These are phyloP conservation scores for Mortierella polycephala DNA, from an alignment of 371 early-diverging fungal species.

Conservation along the genomic window DNA sequence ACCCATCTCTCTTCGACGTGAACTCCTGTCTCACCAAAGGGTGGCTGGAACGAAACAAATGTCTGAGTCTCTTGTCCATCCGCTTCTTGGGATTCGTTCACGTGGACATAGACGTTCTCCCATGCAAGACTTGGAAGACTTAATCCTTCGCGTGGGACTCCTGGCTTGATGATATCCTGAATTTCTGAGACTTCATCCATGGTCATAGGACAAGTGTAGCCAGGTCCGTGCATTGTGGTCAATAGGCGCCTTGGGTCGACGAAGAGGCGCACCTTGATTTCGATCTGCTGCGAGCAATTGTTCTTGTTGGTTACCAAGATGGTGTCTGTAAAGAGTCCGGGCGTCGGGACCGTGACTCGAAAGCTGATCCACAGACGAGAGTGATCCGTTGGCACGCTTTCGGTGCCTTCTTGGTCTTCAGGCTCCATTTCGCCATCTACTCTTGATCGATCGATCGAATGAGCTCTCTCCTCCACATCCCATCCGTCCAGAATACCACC, in stretches of 20 bases:
- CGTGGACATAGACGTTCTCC: constrained; percentile 52
- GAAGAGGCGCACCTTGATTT: constrained; percentile 75
- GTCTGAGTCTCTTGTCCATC: constrained; percentile 2
- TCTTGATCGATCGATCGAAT: constrained; percentile 21
- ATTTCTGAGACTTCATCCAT: constrained; percentile 30
- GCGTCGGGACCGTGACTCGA: constrained; percentile 64
- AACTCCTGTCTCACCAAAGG: constrained; percentile 36
- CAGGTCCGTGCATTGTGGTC: constrained; percentile 26
- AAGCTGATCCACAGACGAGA: constrained; percentile 69
- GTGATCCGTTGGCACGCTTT: constrained; percentile 35
- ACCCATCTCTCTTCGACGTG: constrained; percentile 61
- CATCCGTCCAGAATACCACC: constrained; percentile 71
- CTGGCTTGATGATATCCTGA: constrained; percentile 34
- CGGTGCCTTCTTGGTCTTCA: constrained; percentile 19
- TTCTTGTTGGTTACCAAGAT: constrained; percentile 76
- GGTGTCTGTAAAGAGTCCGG: constrained; percentile 72
- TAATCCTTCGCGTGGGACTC: constrained; percentile 38
- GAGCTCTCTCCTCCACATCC: constrained; percentile 42
- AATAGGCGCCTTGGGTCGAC: constrained; percentile 63
- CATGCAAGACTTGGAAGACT: constrained; percentile 38
- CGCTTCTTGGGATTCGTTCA: constrained; percentile 22
- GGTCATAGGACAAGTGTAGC: constrained; percentile 42
- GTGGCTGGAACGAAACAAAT: constrained; percentile 24
- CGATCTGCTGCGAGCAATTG: constrained; percentile 73
- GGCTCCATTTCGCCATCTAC: constrained; percentile 9